Evolutionary conservation across 1,284 basidiomycete genomes (phyloP).

Genomic region (Taiwanofungus camphoratus): DNA sequence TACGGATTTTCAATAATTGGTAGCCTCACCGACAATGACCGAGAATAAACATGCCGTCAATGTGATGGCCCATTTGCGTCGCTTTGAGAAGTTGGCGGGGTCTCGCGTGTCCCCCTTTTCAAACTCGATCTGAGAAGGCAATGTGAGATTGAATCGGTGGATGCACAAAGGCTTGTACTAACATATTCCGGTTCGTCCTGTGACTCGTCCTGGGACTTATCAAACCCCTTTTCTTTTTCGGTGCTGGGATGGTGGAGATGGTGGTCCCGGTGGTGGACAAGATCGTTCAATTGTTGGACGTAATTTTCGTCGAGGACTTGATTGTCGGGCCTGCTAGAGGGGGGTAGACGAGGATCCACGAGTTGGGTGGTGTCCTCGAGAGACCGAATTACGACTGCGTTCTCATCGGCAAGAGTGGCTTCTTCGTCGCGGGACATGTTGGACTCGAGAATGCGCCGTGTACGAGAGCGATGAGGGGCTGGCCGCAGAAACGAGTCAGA

Average conservation of each 20-base stretch:
- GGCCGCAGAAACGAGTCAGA: too few species aligned
- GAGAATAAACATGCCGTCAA: conserved; percentile 54
- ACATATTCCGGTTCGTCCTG: conserved; percentile 15
- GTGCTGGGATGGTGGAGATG: conserved; percentile 3
- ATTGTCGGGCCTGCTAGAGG: conserved; percentile 17
- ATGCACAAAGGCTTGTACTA: not conserved
- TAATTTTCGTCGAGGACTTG: too few species aligned
- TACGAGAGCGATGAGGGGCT: not conserved
- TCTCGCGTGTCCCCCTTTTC: conserved; percentile 41
- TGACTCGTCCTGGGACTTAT: conserved; percentile 2
- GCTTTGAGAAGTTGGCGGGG: conserved; percentile 42
- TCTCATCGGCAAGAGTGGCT: conserved; percentile 13
- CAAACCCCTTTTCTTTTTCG: conserved; percentile 7
- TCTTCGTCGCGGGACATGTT: conserved; percentile 17
- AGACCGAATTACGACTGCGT: conserved; percentile 15
- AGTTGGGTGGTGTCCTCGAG: conserved; percentile 20
- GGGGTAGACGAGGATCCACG: conserved; percentile 25
- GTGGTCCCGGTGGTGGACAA: too few species aligned
- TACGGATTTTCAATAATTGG: not conserved
- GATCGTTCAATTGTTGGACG: too few species aligned
- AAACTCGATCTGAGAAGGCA: conserved; percentile 44
- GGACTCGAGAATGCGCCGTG: too few species aligned
- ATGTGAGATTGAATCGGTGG: not conserved
- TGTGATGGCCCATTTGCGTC: conserved; percentile 49
- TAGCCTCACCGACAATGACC: conserved; percentile 40